Evolutionary conservation across 352 stramenopile species (phyloP).

Genomic region (Phytophthora sansomeana): DNA sequence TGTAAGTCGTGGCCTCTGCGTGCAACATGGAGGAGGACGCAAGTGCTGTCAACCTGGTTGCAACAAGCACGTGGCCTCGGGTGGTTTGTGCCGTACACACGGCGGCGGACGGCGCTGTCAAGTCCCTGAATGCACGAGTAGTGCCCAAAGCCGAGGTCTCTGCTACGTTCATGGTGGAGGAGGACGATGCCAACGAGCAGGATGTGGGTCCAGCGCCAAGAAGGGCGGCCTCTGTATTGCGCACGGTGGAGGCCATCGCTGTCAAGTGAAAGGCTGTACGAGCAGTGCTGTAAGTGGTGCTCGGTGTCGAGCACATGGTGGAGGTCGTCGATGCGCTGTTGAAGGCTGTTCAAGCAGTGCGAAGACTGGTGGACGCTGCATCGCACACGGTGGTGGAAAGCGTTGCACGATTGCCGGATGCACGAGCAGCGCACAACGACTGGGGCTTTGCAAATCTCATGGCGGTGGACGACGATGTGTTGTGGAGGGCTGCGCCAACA

Average conservation of each 20-base stretch:
- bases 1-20: slow-evolving; percentile 67
- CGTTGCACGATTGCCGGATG: slow-evolving; percentile 77
- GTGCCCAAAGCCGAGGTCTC: slow-evolving; percentile 79
- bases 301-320: slow-evolving; percentile 84
- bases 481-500: slow-evolving; percentile 72
- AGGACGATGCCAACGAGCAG: slow-evolving; percentile 75
- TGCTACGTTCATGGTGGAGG: slow-evolving; percentile 88
- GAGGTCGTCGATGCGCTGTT: slow-evolving; percentile 78
- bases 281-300: slow-evolving; percentile 83
- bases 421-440: slow-evolving; percentile 80
- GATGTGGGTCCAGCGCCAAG: slow-evolving; percentile 83
- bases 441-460: slow-evolving; percentile 88
- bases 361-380: slow-evolving; percentile 86
- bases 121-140: slow-evolving; percentile 79
- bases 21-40: slow-evolving; percentile 73
- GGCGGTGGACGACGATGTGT: slow-evolving; percentile 82
- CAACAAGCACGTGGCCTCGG: slow-evolving; percentile 81
- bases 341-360: slow-evolving; percentile 79
- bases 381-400: slow-evolving; percentile 86
- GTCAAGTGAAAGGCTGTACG: slow-evolving; percentile 71
- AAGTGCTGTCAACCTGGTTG: slow-evolving; percentile 76
- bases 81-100: slow-evolving; percentile 83
- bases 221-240: slow-evolving; percentile 88
- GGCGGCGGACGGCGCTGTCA: slow-evolving; percentile 83
- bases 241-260: slow-evolving; percentile 85